Evolutionary conservation across 179 eudicot species (phyloP).

Genomic region (Beta corolliflora): DNA sequence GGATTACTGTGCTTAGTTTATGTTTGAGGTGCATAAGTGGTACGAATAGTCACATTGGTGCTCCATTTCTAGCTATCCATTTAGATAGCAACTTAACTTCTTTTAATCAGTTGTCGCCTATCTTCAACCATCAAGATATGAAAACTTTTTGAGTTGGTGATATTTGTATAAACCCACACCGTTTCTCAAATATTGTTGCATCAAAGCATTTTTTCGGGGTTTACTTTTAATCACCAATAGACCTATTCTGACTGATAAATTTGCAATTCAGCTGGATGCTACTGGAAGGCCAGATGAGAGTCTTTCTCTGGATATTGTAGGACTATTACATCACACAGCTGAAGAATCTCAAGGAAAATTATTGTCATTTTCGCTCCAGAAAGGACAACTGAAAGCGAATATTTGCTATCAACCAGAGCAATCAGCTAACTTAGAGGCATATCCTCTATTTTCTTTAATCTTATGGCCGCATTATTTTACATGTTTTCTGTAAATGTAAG

Average conservation of each 20-base stretch:
- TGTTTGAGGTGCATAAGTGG: neutral
- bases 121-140: neutral
- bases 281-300: conserved; percentile 96
- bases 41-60: neutral
- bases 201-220: neutral
- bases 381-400: conserved; percentile 87
- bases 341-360: conserved; percentile 63
- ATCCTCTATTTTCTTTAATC: conserved; percentile 10
- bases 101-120: neutral
- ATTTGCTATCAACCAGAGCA: conserved; percentile 67
- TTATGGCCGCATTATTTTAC: conserved; percentile 16
- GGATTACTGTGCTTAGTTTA: neutral
- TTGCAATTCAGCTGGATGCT: conserved; percentile 82
- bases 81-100: neutral
- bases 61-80: neutral
- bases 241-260: conserved; percentile 20
- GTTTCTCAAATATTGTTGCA: neutral
- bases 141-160: neutral
- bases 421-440: conserved; percentile 83
- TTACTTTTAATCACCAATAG: neutral
- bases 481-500: conserved; percentile 15
- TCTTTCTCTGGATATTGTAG: conserved; percentile 69
- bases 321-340: conserved; percentile 54
- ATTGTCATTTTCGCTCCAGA: conserved; percentile 83
- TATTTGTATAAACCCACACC: neutral